Base-by-base conservation (phyloP, 805 yeast species). In the Candida qinlingensis region DNA sequence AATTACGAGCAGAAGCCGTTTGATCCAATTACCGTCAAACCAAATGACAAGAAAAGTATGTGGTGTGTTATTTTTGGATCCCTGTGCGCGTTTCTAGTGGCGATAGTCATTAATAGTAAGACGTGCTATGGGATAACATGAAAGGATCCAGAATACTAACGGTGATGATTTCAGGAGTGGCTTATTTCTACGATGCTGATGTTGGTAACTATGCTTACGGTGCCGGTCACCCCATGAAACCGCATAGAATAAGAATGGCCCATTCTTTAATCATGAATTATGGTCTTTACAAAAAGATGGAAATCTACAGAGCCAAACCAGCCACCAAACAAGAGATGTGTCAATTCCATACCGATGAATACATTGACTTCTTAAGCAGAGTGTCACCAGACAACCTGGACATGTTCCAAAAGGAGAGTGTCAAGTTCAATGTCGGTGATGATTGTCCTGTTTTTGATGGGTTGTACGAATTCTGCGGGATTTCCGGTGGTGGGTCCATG, bases 151-250 rank as follows among this genome's bases (percentile, higher is more conserved):
- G 6, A 5, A 7, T 41, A 52, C 58, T 53, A 58, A 54, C 57
- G 38, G 13, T 13, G 33, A 19, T 7, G 29, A 26, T 25, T 25
- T 31, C 11, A 59, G 63, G 63, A 42, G 90, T 85, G 31, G 92
- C 94, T 0, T 85, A 85, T 62, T 85, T 85, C 65, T 85, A 85
- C 61, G 92, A 85, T 66, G 74, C 96, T 30, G 99, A 92, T 65
- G 96, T 94, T 42, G 98, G 98, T 35, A 94, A 94, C 71, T 92
- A 92, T 69, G 96, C 97, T 41, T 91, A 87, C 65, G 99, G 99
- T 13, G 86, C 87, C 1, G 79, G 82, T 51, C 99, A 92, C 67
- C 99, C 99, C n/a, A 92, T 92, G 99, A 92, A 92, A 65, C 99
- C 99, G 12, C 88, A 91, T 66, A 72, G 99, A 55, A 72, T 94